Conservation (phyloP, 441 rosid species). For the Gossypium laxum region DNA sequence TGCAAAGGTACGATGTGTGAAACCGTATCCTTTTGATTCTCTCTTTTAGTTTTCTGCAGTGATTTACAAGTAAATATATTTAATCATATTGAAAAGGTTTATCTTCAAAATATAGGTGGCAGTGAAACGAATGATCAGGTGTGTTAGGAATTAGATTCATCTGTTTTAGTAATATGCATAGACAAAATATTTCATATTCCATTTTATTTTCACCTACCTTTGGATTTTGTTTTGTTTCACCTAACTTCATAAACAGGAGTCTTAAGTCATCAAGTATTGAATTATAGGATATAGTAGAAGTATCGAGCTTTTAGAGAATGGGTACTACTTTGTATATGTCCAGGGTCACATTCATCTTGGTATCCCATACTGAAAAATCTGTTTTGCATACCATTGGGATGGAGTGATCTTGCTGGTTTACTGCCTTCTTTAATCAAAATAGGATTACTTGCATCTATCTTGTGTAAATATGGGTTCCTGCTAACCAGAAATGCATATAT, state of each 20-base stretch:
- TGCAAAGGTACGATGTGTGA: conserved; percentile 40
- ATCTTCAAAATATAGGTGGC: neutral
- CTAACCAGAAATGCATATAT: neutral
- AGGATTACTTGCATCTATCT: neutral
- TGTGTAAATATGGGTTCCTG: conserved; percentile 6
- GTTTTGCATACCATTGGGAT: neutral
- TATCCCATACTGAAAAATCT: neutral
- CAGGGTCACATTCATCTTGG: neutral
- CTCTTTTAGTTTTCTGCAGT: neutral
- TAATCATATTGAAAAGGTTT: neutral
- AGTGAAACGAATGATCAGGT: neutral
- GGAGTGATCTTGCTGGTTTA: neutral
- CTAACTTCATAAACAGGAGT: neutral
- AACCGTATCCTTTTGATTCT: neutral
- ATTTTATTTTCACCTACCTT: neutral
- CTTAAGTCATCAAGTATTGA: neutral
- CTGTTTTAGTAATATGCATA: neutral
- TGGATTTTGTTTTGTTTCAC: neutral
- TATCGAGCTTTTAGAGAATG: neutral
- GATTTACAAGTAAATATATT: neutral
- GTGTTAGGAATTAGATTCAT: conserved; percentile 2
- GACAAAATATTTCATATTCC: neutral
- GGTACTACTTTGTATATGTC: neutral
- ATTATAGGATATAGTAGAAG: neutral
- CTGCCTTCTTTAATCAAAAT: neutral